These are phyloP conservation scores for Ehretia macrophylla DNA, from an alignment of 257 asterid species.

Conservation along the genomic window DNA sequence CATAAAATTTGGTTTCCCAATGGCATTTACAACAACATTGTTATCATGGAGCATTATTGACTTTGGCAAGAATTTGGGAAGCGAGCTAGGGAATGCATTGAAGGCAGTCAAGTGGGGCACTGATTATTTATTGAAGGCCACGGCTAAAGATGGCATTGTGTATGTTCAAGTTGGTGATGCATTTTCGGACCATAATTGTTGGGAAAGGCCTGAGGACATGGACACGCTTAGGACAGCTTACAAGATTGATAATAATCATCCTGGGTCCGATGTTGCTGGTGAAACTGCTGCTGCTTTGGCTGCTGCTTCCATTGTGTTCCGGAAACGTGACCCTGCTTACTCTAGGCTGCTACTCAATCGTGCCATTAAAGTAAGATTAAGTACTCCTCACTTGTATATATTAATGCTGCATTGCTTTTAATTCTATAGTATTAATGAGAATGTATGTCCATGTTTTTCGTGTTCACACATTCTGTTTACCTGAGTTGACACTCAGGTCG, in stretches of 20 bases:
- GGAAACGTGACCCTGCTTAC: conserved; percentile 61
- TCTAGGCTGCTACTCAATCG: conserved; percentile 68
- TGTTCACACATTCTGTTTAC: too few relatives aligned
- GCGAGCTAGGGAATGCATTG: conserved; percentile 55
- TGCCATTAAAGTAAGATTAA: conserved; percentile 58
- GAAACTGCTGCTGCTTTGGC: conserved; percentile 94
- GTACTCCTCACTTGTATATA: not conserved
- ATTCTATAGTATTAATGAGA: too few relatives aligned
- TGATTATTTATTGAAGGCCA: conserved; percentile 73
- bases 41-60: conserved; percentile 82
- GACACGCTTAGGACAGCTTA: conserved; percentile 64
- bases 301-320: conserved; percentile 85
- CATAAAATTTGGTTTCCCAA: conserved; percentile 77
- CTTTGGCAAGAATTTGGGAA: conserved; percentile 61
- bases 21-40: conserved; percentile 79
- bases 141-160: conserved; percentile 61
- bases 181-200: conserved; percentile 76
- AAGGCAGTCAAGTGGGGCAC: conserved; percentile 76
- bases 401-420: not conserved
- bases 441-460: too few relatives aligned
- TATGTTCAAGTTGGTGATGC: conserved; percentile 83
- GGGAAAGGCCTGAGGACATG: conserved; percentile 96
- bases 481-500: too few relatives aligned
- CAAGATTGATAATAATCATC: conserved; percentile 55
- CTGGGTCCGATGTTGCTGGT: conserved; percentile 89